Evolutionary conservation across 1,284 basidiomycete genomes (phyloP), one percentile per base, ranked within the genome.

Genomic region (Austroboletus novae-zelandiae): DNA sequence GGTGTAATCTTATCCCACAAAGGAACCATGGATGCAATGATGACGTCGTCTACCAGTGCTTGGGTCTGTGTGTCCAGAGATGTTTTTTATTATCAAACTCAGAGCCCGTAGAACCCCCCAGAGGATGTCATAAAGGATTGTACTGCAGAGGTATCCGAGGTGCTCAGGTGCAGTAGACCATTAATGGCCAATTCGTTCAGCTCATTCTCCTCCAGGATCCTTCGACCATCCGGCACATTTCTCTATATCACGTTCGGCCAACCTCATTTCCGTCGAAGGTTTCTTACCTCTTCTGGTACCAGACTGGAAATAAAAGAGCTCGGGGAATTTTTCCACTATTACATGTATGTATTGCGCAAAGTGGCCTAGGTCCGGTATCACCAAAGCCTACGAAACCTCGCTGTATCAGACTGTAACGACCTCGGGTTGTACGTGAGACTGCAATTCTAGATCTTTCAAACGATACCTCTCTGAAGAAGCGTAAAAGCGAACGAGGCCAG

Each of bases 1-100:
- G 20, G 8, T 29, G 9, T 40, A 42, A 46, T 31, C 37, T 20
- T 13, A 14, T 20, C 43, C 13, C n/a, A 13, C 25, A 39, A 23
- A 84, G 83, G 84, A 53, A 95, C 92, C 0, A 94, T 96, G 91
- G 94, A 95, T 66, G 91, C 93, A 0, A 91, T 97, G 88, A 84
- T 95, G 80, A 89, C 92, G 0, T 78, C 81, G 1, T 91, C 92
- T 67, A 87, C 89, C 9, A 89, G 94, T 64, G 87, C 93, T 55
- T 95, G 93, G 93, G 91, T 91, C 59, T 54, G 80, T 68, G 9
- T 34, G 25, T 27, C 3, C 39, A 23, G 36, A 23, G 17, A 37
- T 36, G 15, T 52, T 42, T 31, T 17, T 29, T 17, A 32, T 23
- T 23, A 40, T 45, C 42, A n/a, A 9, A 34, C 42, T 46, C 17